Evolutionary conservation across 768 basidiomycete species (phyloP).

Genomic region (Kwoniella dendrophila): DNA sequence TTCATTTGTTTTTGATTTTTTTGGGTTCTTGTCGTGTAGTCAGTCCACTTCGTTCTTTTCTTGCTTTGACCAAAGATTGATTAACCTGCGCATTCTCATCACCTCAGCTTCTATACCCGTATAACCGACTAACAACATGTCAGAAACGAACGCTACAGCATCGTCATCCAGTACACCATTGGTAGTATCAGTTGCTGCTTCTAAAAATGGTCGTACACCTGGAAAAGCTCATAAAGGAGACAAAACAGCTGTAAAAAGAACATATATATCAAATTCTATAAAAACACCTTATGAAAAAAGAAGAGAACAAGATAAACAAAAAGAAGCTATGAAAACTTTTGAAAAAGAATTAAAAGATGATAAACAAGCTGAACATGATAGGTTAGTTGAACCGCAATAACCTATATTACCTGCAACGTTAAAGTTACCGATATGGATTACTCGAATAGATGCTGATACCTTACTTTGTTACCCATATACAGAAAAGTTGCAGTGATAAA

Average conservation of each 20-base stretch:
- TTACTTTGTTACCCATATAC: background rate
- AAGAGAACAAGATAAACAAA: slow-evolving; percentile 36
- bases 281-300: slow-evolving; percentile 47
- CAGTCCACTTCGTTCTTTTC: no score
- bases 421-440: no score
- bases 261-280: slow-evolving; percentile 41
- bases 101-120: background rate
- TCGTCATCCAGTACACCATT: slow-evolving; percentile 25
- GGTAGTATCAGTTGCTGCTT: slow-evolving; percentile 27
- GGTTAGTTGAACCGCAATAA: slow-evolving; percentile 39
- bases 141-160: slow-evolving; percentile 15
- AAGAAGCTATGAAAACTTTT: slow-evolving; percentile 43
- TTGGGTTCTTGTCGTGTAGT: no score
- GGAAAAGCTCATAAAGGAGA: slow-evolving; percentile 46
- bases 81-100: background rate
- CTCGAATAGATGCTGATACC: background rate
- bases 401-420: no score
- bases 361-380: slow-evolving; percentile 40
- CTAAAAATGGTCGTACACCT: slow-evolving; percentile 35
- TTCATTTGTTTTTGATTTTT: no score
- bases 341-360: slow-evolving; percentile 54
- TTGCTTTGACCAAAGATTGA: no score
- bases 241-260: slow-evolving; percentile 40
- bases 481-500: slow-evolving; percentile 46
- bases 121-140: slow-evolving; percentile 10